Evolutionary conservation across 179 eudicot genomes (phyloP).

Genomic region (Beta corolliflora): DNA sequence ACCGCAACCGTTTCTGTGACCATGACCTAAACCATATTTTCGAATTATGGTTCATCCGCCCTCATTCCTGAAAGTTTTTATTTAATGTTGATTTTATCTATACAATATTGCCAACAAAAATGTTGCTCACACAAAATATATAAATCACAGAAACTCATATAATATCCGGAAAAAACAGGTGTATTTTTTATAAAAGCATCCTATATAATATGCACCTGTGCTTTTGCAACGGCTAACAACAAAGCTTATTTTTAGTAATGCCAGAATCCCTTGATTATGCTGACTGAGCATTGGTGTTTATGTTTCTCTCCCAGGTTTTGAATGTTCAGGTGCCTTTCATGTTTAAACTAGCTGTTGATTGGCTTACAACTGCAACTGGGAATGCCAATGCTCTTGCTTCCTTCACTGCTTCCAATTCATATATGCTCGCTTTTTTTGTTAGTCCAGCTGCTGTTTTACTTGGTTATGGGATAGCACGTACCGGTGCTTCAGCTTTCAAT

Average conservation of each 20-base stretch:
- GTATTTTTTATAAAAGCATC: no score
- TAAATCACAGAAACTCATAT: no score
- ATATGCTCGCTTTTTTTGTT: slow-evolving; percentile 71
- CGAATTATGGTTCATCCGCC: no score
- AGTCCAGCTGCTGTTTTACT: slow-evolving; percentile 91
- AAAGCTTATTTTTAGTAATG: background rate
- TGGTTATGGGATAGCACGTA: slow-evolving; percentile 93
- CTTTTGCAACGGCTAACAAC: no score
- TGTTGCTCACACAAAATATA: no score
- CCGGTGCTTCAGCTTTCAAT: slow-evolving; percentile 88
- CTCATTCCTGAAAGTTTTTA: no score
- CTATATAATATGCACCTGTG: no score
- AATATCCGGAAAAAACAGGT: no score
- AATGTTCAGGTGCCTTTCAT: slow-evolving; percentile 98
- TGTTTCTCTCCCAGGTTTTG: slow-evolving; percentile 59
- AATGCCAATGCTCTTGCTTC: slow-evolving; percentile 75
- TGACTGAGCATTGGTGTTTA: slow-evolving; percentile 8
- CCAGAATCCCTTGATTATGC: background rate
- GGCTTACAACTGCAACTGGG: slow-evolving; percentile 87
- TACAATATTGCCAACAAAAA: no score
- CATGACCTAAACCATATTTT: no score
- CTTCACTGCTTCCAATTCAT: slow-evolving; percentile 77
- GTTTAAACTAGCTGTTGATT: slow-evolving; percentile 96
- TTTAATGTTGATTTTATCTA: no score
- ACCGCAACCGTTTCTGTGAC: no score